Percentiles rank a stretch among this genome's conserved stretches.
These are phyloP conservation scores for Periglandula ipomoeae DNA, from an alignment of 2,329 filamentous ascomycete species.

Conservation along the genomic window DNA sequence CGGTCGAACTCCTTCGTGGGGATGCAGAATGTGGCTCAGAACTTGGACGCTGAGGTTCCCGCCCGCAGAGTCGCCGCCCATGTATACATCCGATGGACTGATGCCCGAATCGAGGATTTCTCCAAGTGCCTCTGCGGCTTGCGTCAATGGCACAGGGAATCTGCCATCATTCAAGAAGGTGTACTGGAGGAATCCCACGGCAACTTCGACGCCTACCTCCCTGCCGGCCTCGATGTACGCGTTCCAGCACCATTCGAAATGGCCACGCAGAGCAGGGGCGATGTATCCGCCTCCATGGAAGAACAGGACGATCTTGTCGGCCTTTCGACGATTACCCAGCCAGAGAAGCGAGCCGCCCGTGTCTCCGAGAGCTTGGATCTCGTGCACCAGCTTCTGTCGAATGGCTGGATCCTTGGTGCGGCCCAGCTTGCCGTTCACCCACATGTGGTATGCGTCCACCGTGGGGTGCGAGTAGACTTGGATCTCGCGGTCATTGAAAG, in stretches of 20 bases:
- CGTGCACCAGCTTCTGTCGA: constrained; percentile 10
- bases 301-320: constrained; percentile 20
- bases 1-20: constrained; percentile 14
- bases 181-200: constrained; percentile 26
- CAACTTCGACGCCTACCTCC: constrained; percentile 15
- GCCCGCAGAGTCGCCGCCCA: constrained; percentile 29
- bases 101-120: constrained; percentile 22
- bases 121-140: constrained; percentile 22
- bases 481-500: constrained; percentile 14
- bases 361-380: constrained; percentile 13
- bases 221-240: constrained; percentile 14
- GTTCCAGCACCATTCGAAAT: constrained; percentile 20
- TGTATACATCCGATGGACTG: constrained; percentile 19
- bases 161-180: constrained; percentile 20
- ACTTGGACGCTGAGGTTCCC: constrained; percentile 25
- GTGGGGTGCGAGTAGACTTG: constrained; percentile 14
- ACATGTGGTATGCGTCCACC: constrained; percentile 13
- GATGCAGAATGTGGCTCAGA: constrained; percentile 23
- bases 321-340: constrained; percentile 18
- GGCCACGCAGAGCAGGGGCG: constrained; percentile 13
- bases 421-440: constrained; percentile 13
- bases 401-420: constrained; percentile 5
- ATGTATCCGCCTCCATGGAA: constrained; percentile 21
- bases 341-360: constrained; percentile 15
- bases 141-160: constrained; percentile 23